Evolutionary conservation across 78 protist genomes (phyloP).

Genomic region (Guillardia theta): DNA sequence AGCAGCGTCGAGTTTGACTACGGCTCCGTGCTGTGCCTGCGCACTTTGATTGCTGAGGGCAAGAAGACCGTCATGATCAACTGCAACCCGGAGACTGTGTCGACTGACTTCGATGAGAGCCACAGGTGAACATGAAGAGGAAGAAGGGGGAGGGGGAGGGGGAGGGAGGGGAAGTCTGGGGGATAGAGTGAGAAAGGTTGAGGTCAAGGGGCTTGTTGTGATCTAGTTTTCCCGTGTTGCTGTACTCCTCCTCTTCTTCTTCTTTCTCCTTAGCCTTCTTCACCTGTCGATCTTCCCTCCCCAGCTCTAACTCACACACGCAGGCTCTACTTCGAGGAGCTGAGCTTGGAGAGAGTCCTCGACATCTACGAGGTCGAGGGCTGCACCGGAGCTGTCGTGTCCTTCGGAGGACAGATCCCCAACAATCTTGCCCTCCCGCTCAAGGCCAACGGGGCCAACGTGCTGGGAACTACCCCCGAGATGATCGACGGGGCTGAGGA

Average conservation of each 20-base stretch:
- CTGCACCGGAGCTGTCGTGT: slow-evolving; percentile 50
- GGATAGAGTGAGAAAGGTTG: no score
- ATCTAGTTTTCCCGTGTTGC: no score
- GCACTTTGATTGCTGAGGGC: slow-evolving; percentile 69
- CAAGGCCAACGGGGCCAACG: slow-evolving; percentile 51
- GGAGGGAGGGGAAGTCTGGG: no score
- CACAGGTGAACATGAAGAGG: no score
- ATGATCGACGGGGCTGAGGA: slow-evolving; percentile 94
- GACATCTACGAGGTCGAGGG: slow-evolving; percentile 80
- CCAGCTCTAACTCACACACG: no score
- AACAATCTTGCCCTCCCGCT: slow-evolving; percentile 88
- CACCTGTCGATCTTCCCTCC: no score
- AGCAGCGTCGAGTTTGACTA: slow-evolving; percentile 75
- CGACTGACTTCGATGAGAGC: slow-evolving; percentile 96
- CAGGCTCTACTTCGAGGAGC: slow-evolving; percentile 74
- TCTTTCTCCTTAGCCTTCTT: no score
- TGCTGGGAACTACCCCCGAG: slow-evolving; percentile 90
- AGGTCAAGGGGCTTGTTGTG: no score
- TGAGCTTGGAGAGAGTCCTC: slow-evolving; percentile 86
- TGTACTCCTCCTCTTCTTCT: no score
- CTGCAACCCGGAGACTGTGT: slow-evolving; percentile 97
- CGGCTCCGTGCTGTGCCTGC: slow-evolving; percentile 31
- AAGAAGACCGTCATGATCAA: slow-evolving; percentile 90
- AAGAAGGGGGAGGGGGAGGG: no score
- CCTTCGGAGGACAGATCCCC: slow-evolving; percentile 67